A percentile compares a stretch with the other conserved stretches of the same genome.
phyloP scores from a whole-genome alignment of 352 stramenopile species.

The Phytophthora aleatoria region DNA sequence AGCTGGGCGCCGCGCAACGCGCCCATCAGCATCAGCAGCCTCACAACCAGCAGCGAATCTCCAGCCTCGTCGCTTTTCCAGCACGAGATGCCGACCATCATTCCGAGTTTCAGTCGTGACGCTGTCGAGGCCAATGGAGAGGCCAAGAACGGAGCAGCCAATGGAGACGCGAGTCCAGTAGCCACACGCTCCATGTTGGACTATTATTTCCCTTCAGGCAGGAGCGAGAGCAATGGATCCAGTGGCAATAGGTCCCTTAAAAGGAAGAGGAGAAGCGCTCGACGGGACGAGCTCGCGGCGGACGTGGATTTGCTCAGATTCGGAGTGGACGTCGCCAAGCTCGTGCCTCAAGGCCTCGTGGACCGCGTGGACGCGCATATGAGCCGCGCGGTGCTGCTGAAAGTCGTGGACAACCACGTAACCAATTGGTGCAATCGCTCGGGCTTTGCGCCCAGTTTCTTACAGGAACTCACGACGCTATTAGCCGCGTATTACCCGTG shows the following conservation, averaged over 20 bases:
- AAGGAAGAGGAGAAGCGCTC: conserved; percentile 44
- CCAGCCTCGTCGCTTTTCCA: conserved; percentile 53
- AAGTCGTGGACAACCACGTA: conserved; percentile 68
- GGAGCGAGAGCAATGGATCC: conserved; percentile 12
- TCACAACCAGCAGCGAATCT: conserved; percentile 15
- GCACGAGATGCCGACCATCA: conserved; percentile 45
- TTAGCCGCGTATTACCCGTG: conserved; percentile 86
- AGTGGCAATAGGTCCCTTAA: conserved; percentile 44
- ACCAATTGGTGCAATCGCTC: conserved; percentile 71
- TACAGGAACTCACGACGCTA: conserved; percentile 70
- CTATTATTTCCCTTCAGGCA: conserved; percentile 53
- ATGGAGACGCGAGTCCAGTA: conserved; percentile 31
- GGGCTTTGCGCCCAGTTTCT: conserved; percentile 70
- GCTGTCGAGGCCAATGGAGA: conserved; percentile 14
- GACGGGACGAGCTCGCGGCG: conserved; percentile 24
- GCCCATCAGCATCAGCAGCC: conserved; percentile 30
- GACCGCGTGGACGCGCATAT: conserved; percentile 80
- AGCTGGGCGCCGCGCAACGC: conserved; percentile 16
- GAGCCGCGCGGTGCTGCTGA: conserved; percentile 47
- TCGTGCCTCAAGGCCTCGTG: conserved; percentile 84
- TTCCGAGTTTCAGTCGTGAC: conserved; percentile 59
- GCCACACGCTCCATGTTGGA: conserved; percentile 54
- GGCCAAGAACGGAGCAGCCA: conserved; percentile 24
- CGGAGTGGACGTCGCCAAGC: conserved; percentile 72
- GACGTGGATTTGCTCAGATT: conserved; percentile 68